phyloP scores from a whole-genome alignment of 1,284 basidiomycete genomes.

The Cutaneotrichosporon sp. region DNA sequence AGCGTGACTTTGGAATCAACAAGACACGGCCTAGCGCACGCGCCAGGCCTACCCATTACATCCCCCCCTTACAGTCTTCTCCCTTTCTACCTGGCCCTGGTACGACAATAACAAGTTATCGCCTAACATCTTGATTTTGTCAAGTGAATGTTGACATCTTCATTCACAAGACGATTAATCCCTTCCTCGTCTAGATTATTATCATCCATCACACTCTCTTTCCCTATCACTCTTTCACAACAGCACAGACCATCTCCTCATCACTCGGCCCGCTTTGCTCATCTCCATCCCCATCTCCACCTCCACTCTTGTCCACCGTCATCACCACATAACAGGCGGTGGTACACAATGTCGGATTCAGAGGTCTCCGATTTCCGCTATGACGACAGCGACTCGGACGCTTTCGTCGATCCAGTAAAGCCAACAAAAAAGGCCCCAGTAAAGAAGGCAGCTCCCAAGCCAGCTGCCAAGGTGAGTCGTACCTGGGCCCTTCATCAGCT shows the following conservation, averaged over 20 bases:
- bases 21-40: background rate
- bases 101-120: conserved; percentile 7
- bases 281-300: background rate
- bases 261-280: background rate
- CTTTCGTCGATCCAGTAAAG: conserved; percentile 31
- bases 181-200: conserved; percentile 1
- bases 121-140: background rate
- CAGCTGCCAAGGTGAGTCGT: conserved; percentile 31
- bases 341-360: conserved; percentile 47
- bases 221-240: background rate
- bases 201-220: background rate
- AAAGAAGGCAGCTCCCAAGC: conserved; percentile 36
- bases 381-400: conserved; percentile 48
- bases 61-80: background rate
- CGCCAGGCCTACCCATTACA: too few species aligned
- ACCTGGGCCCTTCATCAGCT: too few species aligned
- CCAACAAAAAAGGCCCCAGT: conserved; percentile 32
- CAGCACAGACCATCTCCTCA: conserved; percentile 1
- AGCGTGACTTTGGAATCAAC: conserved; percentile 6
- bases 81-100: background rate
- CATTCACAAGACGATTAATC: conserved; percentile 6
- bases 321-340: conserved; percentile 3
- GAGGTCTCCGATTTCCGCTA: conserved; percentile 41
- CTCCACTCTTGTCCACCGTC: conserved; percentile 6
- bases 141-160: conserved; percentile 1